Conservation (phyloP, 495 filamentous ascomycete genomes). For the Penicillium macrosclerotiorum region DNA sequence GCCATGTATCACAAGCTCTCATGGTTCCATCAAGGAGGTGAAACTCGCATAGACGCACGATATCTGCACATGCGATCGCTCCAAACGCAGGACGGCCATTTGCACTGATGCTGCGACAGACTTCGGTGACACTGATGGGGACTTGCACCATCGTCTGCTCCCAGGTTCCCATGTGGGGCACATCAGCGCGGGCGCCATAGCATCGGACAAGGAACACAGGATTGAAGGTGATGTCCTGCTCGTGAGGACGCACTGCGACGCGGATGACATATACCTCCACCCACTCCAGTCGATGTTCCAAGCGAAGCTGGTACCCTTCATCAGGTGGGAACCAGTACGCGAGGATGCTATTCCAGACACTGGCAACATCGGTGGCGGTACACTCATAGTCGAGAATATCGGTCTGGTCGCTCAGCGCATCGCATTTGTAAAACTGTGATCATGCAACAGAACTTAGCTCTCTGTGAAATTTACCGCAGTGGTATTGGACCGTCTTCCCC, state of each 20-base stretch:
- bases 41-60: background rate
- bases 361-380: background rate
- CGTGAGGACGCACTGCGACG: background rate
- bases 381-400: background rate
- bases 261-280: slow-evolving; percentile 1
- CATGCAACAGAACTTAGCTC: too few species aligned
- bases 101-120: background rate
- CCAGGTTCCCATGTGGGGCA: background rate
- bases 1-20: background rate
- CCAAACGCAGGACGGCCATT: background rate
- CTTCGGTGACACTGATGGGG: background rate
- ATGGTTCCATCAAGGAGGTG: background rate
- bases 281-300: background rate
- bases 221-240: background rate
- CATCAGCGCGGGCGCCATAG: background rate
- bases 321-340: background rate
- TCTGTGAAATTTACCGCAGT: too few species aligned
- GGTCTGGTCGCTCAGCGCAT: background rate
- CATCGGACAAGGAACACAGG: background rate
- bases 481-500: too few species aligned
- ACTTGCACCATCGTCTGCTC: background rate
- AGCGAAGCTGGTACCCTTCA: background rate
- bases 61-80: background rate
- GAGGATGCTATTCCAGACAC: slow-evolving; percentile 1
- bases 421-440: background rate